Conservation (phyloP, 2,329 filamentous ascomycete genomes). For the Exophiala aquamarina region DNA sequence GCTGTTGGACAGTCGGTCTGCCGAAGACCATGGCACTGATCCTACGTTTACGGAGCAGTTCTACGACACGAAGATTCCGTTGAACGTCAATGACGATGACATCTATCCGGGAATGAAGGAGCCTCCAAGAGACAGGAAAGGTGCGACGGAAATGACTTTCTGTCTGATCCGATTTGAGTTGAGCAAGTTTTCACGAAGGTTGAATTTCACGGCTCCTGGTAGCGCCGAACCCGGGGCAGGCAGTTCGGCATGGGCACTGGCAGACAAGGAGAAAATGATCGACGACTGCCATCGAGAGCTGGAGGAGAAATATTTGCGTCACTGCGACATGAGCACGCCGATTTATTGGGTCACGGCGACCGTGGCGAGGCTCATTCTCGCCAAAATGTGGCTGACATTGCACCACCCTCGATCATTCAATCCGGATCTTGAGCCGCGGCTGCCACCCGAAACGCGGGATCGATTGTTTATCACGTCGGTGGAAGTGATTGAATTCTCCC, state of each 20-base stretch:
- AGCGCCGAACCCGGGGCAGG: conserved; percentile 19
- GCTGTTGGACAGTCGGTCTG: conserved; percentile 59
- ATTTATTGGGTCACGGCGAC: conserved; percentile 70
- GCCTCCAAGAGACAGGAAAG: conserved; percentile 48
- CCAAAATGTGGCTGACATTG: conserved; percentile 74
- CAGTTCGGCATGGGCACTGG: conserved; percentile 12
- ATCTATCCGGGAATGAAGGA: conserved; percentile 50
- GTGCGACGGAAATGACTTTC: conserved; percentile 56
- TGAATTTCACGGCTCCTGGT: conserved; percentile 34
- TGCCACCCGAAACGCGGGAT: conserved; percentile 64
- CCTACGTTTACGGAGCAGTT: conserved; percentile 57
- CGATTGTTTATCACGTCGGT: conserved; percentile 70
- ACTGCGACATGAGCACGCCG: conserved; percentile 52
- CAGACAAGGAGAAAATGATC: conserved; percentile 47
- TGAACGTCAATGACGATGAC: conserved; percentile 52
- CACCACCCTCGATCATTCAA: conserved; percentile 66
- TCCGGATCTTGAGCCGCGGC: conserved; percentile 52
- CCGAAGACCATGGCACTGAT: conserved; percentile 64
- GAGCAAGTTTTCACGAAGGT: conserved; percentile 41
- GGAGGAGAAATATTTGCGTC: conserved; percentile 55
- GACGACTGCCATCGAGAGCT: conserved; percentile 55
- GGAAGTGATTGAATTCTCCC: conserved; percentile 71
- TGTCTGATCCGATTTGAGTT: conserved; percentile 56
- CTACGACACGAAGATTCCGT: conserved; percentile 58
- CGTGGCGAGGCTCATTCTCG: conserved; percentile 68